Conservation (phyloP, 2,329 filamentous ascomycete genomes). For the Fusarium chaquense region DNA sequence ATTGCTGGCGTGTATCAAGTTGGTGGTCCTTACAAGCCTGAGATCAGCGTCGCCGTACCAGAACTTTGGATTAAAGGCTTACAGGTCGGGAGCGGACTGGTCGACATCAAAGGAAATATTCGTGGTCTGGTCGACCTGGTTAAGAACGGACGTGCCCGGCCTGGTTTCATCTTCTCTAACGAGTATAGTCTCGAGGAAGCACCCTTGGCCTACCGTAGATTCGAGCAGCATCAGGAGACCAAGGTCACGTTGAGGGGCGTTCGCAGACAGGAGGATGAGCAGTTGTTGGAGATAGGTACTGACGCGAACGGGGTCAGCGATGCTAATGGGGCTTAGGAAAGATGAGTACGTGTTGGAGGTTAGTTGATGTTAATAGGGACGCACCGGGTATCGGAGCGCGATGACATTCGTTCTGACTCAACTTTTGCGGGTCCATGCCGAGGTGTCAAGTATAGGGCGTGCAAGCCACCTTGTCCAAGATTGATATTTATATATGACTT, state of each 20-base stretch:
- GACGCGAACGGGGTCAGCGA: not conserved
- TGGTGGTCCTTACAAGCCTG: not conserved
- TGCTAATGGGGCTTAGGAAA: not conserved
- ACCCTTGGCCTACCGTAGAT: not conserved
- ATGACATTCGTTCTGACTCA: too few relatives aligned
- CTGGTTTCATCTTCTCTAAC: constrained; percentile 12
- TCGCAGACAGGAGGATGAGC: not conserved
- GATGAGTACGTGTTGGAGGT: not conserved
- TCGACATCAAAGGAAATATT: constrained; percentile 10
- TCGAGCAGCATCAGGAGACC: constrained; percentile 9
- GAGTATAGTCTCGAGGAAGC: constrained; percentile 23
- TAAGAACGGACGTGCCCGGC: constrained; percentile 11
- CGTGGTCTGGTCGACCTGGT: constrained; percentile 6
- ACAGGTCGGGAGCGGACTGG: constrained; percentile 1
- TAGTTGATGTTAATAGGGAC: not conserved
- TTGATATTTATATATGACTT: not conserved
- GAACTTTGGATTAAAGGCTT: constrained; percentile 17
- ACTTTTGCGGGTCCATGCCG: not conserved
- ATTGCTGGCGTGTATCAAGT: constrained; percentile 11
- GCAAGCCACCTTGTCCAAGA: not conserved
- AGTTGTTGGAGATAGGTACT: not conserved
- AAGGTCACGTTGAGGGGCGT: constrained; percentile 11
- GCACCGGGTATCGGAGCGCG: not conserved
- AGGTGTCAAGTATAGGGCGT: not conserved
- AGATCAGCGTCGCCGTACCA: constrained; percentile 8